Evolutionary conservation across 169 alveolate species (phyloP).

Genomic region (Cryptosporidium andersoni): DNA sequence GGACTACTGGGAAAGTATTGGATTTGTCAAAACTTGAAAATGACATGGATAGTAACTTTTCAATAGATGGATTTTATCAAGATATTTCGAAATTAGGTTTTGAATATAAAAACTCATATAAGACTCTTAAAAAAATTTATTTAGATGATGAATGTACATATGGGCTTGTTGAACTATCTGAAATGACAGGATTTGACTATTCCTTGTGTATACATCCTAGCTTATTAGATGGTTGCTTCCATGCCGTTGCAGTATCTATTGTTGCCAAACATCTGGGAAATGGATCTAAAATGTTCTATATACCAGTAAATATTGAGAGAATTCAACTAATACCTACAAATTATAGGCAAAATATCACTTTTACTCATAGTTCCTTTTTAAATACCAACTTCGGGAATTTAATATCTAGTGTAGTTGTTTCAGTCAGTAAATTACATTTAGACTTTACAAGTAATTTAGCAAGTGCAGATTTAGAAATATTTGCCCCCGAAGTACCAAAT

Average conservation of each 20-base stretch:
- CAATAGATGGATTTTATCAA: slow-evolving; percentile 8
- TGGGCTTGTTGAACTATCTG: slow-evolving; percentile 29
- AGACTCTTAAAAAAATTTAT: slow-evolving; percentile 19
- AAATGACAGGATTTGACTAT: neutral
- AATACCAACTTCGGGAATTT: too few relatives aligned
- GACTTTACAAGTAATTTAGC: too few relatives aligned
- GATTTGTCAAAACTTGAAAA: too few relatives aligned
- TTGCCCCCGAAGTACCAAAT: too few relatives aligned
- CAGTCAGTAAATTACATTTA: too few relatives aligned
- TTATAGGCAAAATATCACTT: neutral
- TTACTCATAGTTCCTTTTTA: neutral
- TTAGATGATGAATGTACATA: slow-evolving; percentile 1
- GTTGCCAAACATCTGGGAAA: neutral
- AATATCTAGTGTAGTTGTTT: too few relatives aligned
- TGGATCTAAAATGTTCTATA: slow-evolving; percentile 1
- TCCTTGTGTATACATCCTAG: slow-evolving; percentile 31
- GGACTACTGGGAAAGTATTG: too few relatives aligned
- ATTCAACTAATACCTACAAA: slow-evolving; percentile 16
- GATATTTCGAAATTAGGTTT: slow-evolving; percentile 6
- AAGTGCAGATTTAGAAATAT: too few relatives aligned
- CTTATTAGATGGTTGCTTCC: slow-evolving; percentile 68
- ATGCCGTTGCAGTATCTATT: slow-evolving; percentile 28
- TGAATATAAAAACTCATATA: slow-evolving; percentile 14
- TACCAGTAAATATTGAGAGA: slow-evolving; percentile 20
- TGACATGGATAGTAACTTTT: neutral